These are phyloP conservation scores for Arthroderma uncinatum DNA, from an alignment of 2,329 filamentous ascomycete species.

Conservation along the genomic window DNA sequence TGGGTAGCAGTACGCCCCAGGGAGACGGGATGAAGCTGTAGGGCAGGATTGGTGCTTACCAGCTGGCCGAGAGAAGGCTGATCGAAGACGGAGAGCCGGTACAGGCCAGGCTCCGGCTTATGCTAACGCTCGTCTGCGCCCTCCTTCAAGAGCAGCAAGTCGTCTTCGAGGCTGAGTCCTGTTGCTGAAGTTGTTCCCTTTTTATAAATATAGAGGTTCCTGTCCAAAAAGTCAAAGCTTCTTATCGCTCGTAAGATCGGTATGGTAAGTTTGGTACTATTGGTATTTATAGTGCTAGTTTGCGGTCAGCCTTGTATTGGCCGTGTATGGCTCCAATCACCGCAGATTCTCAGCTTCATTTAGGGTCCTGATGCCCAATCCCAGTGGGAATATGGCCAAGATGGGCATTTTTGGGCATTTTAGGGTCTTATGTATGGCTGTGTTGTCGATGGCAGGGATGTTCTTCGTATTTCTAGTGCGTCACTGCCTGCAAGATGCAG, in stretches of 20 bases:
- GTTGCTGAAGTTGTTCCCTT: no score
- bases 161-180: no score
- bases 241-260: conserved; percentile 2
- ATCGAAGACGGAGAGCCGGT: neutral
- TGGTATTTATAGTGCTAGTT: neutral
- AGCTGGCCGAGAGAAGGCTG: neutral
- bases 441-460: neutral
- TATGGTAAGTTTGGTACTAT: neutral
- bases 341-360: neutral
- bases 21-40: neutral
- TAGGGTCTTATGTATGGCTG: conserved; percentile 1
- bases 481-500: no score
- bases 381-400: neutral
- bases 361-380: conserved; percentile 1
- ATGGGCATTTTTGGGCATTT: neutral
- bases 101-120: neutral
- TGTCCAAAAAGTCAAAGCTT: neutral
- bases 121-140: no score
- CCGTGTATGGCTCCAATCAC: neutral
- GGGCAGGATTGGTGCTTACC: conserved; percentile 3
- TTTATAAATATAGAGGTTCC: no score
- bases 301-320: neutral
- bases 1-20: conserved; percentile 14
- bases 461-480: neutral
- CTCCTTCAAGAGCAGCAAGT: no score